Conservation (phyloP, 345 rosid genomes). For the Pseudoturritis turrita region DNA sequence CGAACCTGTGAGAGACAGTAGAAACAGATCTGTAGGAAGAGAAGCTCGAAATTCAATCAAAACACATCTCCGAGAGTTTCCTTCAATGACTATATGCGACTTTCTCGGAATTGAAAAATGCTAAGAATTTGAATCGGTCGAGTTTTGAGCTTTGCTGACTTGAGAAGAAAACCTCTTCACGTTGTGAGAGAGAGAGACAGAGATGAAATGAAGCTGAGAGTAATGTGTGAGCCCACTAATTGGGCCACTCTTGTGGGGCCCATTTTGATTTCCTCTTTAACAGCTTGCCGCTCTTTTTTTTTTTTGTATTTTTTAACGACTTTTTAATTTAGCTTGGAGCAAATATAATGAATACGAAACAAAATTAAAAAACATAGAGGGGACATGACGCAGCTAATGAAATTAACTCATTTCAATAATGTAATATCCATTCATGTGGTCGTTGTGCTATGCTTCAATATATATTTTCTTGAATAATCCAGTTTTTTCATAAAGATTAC, state of each 20-base stretch:
- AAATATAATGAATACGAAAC: no score
- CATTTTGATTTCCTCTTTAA: background rate
- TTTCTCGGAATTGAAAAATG: background rate
- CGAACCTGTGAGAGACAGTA: conserved; percentile 9
- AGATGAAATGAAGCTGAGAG: background rate
- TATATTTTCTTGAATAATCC: no score
- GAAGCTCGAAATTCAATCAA: background rate
- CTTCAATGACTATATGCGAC: background rate
- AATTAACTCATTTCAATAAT: no score
- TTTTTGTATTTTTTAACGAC: background rate
- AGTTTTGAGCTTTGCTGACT: conserved; percentile 15
- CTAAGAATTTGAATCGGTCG: conserved; percentile 18
- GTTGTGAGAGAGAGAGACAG: background rate
- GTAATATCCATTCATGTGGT: no score
- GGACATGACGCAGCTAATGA: no score
- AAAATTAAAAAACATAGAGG: no score
- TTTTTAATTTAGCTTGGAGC: background rate
- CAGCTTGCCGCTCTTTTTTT: conserved; percentile 14
- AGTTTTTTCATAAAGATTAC: no score
- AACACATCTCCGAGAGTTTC: background rate
- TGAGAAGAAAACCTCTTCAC: conserved; percentile 15
- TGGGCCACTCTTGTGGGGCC: conserved; percentile 12
- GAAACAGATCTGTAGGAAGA: conserved; percentile 5
- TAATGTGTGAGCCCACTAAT: conserved; percentile 25
- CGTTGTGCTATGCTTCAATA: no score